phyloP scores from a whole-genome alignment of 2,329 filamentous ascomycete genomes.

The Teratosphaeriaceae sp. region DNA sequence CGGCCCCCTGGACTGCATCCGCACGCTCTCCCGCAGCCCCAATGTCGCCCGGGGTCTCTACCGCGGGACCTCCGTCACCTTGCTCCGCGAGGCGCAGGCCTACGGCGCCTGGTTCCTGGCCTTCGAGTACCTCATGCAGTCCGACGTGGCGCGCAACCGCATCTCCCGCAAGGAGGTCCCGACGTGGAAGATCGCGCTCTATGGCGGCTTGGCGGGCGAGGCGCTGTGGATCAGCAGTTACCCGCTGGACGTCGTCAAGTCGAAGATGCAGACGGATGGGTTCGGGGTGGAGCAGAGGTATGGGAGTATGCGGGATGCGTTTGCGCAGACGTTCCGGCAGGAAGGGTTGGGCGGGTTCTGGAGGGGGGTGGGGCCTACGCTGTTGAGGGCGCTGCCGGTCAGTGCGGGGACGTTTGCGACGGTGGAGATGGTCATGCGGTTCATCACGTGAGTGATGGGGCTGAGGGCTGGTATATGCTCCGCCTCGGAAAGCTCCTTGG shows the following conservation, averaged over 20 bases:
- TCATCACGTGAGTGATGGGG: constrained; percentile 34
- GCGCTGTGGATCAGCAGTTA: constrained; percentile 90
- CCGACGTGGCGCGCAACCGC: constrained; percentile 70
- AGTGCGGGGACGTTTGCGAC: constrained; percentile 96
- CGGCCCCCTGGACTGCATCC: constrained; percentile 85
- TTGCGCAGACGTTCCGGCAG: constrained; percentile 68
- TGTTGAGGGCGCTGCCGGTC: constrained; percentile 94
- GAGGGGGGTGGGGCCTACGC: constrained; percentile 85
- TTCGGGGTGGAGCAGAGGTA: constrained; percentile 69
- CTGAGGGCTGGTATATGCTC: too few relatives aligned
- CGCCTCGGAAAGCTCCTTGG: too few relatives aligned
- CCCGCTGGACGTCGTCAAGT: constrained; percentile 96
- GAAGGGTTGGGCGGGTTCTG: constrained; percentile 85
- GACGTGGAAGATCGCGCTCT: constrained; percentile 78
- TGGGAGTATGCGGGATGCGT: constrained; percentile 80
- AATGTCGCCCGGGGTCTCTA: constrained; percentile 71
- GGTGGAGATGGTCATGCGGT: constrained; percentile 34
- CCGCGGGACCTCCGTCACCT: constrained; percentile 78
- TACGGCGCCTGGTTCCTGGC: constrained; percentile 94
- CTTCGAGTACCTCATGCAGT: constrained; percentile 96
- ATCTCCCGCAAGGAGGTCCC: constrained; percentile 71
- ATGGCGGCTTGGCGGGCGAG: constrained; percentile 90
- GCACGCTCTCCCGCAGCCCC: constrained; percentile 65
- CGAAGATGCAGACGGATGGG: constrained; percentile 98
- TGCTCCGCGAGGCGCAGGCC: constrained; percentile 83